Conservation (phyloP, 192 early-diverging fungal genomes). For the Lunasporangiospora selenospora region DNA sequence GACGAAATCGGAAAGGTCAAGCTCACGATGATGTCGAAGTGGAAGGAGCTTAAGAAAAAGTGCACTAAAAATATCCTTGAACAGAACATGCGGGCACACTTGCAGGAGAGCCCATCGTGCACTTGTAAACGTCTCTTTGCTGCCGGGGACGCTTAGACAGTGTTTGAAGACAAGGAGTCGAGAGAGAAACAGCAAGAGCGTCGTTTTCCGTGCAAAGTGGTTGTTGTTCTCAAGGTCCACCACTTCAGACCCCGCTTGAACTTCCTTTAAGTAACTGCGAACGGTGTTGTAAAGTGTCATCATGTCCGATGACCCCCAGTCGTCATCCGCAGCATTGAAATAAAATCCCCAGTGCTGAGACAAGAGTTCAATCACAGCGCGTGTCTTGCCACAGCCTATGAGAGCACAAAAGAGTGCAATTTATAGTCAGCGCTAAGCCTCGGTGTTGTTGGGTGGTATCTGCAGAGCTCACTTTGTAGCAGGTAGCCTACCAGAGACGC, state of each 20-base stretch:
- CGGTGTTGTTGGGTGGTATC: neutral
- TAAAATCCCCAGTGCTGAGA: neutral
- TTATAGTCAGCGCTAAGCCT: neutral
- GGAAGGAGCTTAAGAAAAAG: too few species aligned
- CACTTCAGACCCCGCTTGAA: too few species aligned
- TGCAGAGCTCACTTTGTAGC: neutral
- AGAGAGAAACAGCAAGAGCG: too few species aligned
- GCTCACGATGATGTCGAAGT: too few species aligned
- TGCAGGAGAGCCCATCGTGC: too few species aligned
- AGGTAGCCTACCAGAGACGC: constrained; percentile 9
- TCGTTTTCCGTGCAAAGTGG: too few species aligned
- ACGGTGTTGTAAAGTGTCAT: neutral
- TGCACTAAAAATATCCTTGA: too few species aligned
- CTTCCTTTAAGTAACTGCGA: neutral
- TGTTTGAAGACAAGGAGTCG: too few species aligned
- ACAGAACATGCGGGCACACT: too few species aligned
- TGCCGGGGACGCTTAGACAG: neutral
- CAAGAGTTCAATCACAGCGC: neutral
- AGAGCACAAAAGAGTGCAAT: constrained; percentile 1
- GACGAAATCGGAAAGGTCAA: too few species aligned
- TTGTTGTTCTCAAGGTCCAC: too few species aligned
- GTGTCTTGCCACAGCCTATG: constrained; percentile 6
- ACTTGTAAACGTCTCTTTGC: too few species aligned
- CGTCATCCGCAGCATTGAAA: neutral
- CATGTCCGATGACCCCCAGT: neutral